These are phyloP conservation scores for Penicillium freii DNA, from an alignment of 2,329 filamentous ascomycete genomes.

Conservation along the genomic window DNA sequence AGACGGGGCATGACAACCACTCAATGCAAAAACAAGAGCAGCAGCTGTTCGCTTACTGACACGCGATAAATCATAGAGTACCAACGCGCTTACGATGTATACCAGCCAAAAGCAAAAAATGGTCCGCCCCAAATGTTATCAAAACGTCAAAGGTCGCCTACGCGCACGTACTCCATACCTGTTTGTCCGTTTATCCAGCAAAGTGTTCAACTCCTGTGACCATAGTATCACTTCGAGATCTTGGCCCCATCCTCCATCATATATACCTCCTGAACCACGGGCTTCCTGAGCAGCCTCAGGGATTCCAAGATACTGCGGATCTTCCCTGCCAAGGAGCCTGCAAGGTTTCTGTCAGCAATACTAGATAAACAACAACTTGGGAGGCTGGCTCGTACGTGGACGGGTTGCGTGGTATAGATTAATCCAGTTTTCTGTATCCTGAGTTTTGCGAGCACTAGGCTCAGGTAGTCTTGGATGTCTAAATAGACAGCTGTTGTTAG, in stretches of 20 bases:
- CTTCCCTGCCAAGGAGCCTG: not conserved
- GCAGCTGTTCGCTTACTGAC: not conserved
- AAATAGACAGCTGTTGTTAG: not conserved
- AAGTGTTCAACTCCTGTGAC: not conserved
- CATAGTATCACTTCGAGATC: not conserved
- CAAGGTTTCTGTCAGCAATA: not conserved
- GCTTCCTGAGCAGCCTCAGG: not conserved
- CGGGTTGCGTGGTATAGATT: not conserved
- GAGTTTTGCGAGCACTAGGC: not conserved
- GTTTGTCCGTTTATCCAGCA: not conserved
- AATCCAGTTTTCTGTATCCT: not conserved
- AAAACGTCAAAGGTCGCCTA: not conserved
- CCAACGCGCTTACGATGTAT: not conserved
- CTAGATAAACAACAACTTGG: not conserved
- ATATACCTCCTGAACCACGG: not conserved
- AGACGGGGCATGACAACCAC: not conserved
- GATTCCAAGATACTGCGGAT: not conserved
- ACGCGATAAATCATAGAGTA: not conserved
- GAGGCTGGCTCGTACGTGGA: not conserved
- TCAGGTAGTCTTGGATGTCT: not conserved
- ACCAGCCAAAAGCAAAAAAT: not conserved
- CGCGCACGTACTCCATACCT: not conserved
- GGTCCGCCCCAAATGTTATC: no score
- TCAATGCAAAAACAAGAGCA: not conserved
- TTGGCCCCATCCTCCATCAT: not conserved